Conservation (phyloP, 2,329 filamentous ascomycete genomes). For the Tolypocladium endophyticum region DNA sequence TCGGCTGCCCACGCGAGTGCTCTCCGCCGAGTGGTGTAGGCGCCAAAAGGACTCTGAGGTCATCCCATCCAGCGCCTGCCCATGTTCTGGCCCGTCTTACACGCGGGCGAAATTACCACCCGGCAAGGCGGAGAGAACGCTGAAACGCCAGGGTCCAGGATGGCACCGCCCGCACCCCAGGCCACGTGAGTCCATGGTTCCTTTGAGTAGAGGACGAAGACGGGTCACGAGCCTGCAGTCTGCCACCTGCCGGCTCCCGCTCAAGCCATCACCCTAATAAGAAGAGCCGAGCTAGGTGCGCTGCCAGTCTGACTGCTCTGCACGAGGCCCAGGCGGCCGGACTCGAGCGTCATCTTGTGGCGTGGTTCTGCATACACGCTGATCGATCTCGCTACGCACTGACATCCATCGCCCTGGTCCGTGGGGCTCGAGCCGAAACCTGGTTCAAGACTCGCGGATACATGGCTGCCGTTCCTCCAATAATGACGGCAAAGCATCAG, state of each 20-base stretch:
- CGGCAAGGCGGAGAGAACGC: background rate
- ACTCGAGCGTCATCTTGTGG: background rate
- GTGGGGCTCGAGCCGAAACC: background rate
- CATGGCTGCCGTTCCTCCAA: background rate
- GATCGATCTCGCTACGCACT: background rate
- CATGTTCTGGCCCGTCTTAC: background rate
- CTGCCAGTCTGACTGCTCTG: background rate
- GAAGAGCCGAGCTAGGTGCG: background rate
- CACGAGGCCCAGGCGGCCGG: background rate
- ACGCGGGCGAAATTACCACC: background rate
- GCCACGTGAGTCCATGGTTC: background rate
- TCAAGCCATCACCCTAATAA: background rate
- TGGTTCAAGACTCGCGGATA: background rate
- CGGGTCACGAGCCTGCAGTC: background rate
- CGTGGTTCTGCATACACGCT: background rate
- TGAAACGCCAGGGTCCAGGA: constrained; percentile 3
- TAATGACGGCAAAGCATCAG: background rate
- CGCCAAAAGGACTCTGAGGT: background rate
- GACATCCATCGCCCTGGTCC: background rate
- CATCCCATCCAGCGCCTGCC: background rate
- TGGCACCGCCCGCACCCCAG: background rate
- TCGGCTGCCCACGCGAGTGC: background rate
- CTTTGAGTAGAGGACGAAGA: background rate
- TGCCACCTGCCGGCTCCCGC: background rate
- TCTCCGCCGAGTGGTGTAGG: background rate